These are phyloP conservation scores for Carallia pectinifolia DNA, from an alignment of 345 rosid species.

Conservation along the genomic window DNA sequence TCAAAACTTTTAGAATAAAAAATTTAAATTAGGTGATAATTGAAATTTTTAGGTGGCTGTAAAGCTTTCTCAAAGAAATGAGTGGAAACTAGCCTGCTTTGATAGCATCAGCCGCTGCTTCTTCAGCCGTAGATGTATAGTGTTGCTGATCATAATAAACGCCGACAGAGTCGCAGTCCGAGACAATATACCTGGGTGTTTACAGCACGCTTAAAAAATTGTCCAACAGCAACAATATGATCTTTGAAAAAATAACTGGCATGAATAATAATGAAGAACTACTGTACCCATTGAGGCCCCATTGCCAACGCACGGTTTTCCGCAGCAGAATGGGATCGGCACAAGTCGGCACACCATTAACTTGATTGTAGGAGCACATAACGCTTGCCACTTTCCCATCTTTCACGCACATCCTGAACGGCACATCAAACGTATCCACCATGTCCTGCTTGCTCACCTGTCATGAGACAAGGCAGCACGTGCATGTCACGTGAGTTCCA, in stretches of 20 bases:
- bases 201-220: too few species aligned
- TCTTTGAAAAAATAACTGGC: not conserved
- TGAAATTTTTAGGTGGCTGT: not conserved
- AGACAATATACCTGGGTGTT: conserved; percentile 27
- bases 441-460: conserved; percentile 38
- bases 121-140: conserved; percentile 32
- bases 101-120: conserved; percentile 79
- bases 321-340: conserved; percentile 31
- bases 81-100: conserved; percentile 54
- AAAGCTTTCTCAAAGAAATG: not conserved
- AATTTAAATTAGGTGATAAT: not conserved
- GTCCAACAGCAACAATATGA: too few species aligned
- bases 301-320: conserved; percentile 25
- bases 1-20: not conserved
- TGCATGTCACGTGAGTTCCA: not conserved
- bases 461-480: not conserved
- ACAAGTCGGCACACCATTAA: conserved; percentile 35
- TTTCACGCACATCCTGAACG: conserved; percentile 29
- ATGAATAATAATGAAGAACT: not conserved
- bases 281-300: conserved; percentile 29
- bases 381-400: conserved; percentile 34
- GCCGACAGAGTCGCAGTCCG: conserved; percentile 36
- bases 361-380: conserved; percentile 39
- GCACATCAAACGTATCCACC: conserved; percentile 34
- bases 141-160: conserved; percentile 29